phyloP scores from a whole-genome alignment of 2,329 filamentous ascomycete species.

The Aspergillus sp. region DNA sequence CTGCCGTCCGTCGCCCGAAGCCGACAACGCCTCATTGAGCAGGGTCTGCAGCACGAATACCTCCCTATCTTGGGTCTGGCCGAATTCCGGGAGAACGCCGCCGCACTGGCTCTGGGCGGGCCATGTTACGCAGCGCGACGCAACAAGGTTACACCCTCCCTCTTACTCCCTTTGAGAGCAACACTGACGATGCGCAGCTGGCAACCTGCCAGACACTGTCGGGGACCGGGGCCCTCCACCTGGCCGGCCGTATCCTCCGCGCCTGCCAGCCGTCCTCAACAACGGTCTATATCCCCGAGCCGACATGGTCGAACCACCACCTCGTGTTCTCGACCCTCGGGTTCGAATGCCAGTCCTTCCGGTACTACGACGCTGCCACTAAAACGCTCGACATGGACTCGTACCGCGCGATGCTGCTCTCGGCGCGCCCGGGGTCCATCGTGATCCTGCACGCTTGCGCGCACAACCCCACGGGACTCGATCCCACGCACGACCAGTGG shows the following conservation, averaged over 20 bases:
- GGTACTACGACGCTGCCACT: constrained; percentile 20
- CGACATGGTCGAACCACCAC: constrained; percentile 97
- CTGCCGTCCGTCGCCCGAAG: constrained; percentile 74
- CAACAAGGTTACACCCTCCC: neutral
- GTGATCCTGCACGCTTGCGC: constrained; percentile 90
- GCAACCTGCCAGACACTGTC: constrained; percentile 77
- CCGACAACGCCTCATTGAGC: constrained; percentile 50
- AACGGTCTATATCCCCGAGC: constrained; percentile 80
- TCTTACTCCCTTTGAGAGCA: neutral
- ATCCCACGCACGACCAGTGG: constrained; percentile 90
- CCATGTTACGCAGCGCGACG: constrained; percentile 7
- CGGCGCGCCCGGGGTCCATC: constrained; percentile 72
- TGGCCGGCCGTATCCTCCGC: constrained; percentile 21
- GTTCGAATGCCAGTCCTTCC: constrained; percentile 59
- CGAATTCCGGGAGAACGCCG: constrained; percentile 78
- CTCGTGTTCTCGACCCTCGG: constrained; percentile 90
- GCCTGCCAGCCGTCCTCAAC: constrained; percentile 12
- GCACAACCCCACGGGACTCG: constrained; percentile 94
- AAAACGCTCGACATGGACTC: constrained; percentile 20
- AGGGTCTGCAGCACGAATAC: constrained; percentile 87
- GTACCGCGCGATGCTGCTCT: constrained; percentile 15
- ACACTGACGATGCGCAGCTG: constrained; percentile 17
- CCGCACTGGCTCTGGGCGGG: constrained; percentile 75
- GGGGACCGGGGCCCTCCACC: constrained; percentile 58
- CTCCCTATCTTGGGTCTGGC: constrained; percentile 84